A percentile compares a stretch with the other conserved stretches of the same genome.
Evolutionary conservation across 208 protist species (phyloP).

Genomic region (Leishmania tropica): DNA sequence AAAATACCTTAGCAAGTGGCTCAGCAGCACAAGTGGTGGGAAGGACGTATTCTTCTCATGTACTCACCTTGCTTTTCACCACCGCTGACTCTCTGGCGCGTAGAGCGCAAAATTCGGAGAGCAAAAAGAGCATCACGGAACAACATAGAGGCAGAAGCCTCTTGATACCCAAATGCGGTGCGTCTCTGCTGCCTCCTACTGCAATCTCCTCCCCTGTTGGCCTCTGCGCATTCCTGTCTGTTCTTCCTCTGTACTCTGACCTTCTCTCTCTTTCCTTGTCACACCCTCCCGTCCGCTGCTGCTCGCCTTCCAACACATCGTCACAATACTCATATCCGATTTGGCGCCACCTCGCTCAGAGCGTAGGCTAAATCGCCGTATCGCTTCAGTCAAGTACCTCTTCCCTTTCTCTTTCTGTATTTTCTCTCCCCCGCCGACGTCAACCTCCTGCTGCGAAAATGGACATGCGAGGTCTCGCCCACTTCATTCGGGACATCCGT

Average conservation of each 20-base stretch:
- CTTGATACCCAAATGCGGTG: not conserved
- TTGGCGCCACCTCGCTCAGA: not conserved
- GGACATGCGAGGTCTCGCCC: conserved; percentile 96
- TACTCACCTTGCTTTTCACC: not conserved
- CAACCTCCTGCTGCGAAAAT: conserved; percentile 62
- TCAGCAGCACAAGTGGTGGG: not conserved
- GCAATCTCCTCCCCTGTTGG: not conserved
- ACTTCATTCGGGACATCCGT: conserved; percentile 97
- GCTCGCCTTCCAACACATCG: not conserved
- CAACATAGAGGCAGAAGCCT: not conserved
- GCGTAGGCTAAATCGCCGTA: not conserved
- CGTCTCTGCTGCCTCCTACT: not conserved
- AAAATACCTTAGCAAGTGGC: not conserved
- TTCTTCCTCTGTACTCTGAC: not conserved
- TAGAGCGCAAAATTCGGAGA: not conserved
- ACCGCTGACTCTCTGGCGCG: not conserved
- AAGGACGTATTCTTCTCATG: not conserved
- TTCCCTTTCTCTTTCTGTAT: not conserved
- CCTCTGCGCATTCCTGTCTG: not conserved
- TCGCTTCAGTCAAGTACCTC: not conserved
- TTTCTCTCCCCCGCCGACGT: not conserved
- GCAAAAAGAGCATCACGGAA: not conserved
- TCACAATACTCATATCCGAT: not conserved
- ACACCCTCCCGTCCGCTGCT: not conserved
- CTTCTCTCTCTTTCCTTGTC: conserved; percentile 19